phyloP scores from a whole-genome alignment of 768 basidiomycete species.

The Russula olivacea region DNA sequence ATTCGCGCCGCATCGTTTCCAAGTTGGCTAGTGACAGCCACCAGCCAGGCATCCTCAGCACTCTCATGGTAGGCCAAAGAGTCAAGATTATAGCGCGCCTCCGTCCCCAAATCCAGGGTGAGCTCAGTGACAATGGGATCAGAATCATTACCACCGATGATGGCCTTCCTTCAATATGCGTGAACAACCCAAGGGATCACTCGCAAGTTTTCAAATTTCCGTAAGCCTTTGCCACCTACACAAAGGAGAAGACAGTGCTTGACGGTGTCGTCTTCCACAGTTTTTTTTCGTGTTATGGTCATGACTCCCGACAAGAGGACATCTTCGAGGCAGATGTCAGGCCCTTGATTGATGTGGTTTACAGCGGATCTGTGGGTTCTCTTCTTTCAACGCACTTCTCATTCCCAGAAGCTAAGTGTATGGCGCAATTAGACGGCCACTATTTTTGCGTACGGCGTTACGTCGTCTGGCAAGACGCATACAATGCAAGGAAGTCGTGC shows the following conservation, averaged over 20 bases:
- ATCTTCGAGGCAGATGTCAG: constrained; percentile 72
- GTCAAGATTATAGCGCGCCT: constrained; percentile 70
- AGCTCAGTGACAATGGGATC: constrained; percentile 57
- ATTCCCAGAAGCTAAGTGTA: neutral
- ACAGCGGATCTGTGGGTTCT: constrained; percentile 60
- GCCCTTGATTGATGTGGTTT: constrained; percentile 74
- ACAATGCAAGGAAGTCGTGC: constrained; percentile 80
- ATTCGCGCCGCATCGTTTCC: neutral
- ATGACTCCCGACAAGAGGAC: constrained; percentile 62
- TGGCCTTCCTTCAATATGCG: constrained; percentile 47
- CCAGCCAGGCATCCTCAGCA: neutral
- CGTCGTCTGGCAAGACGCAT: constrained; percentile 86
- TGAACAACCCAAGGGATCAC: constrained; percentile 64
- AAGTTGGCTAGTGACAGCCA: neutral
- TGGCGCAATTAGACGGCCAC: constrained; percentile 58
- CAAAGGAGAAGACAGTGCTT: neutral
- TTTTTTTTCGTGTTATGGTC: constrained; percentile 72
- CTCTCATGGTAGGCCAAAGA: constrained; percentile 36
- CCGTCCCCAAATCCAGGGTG: constrained; percentile 55
- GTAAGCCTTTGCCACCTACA: constrained; percentile 36
- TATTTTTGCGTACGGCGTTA: constrained; percentile 87
- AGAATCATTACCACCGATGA: constrained; percentile 42
- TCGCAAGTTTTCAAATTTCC: constrained; percentile 74
- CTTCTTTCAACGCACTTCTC: neutral
- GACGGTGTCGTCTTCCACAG: constrained; percentile 32